These are phyloP conservation scores for Ascochyta viciae-villosae DNA, from an alignment of 2,329 filamentous ascomycete species.

Conservation along the genomic window DNA sequence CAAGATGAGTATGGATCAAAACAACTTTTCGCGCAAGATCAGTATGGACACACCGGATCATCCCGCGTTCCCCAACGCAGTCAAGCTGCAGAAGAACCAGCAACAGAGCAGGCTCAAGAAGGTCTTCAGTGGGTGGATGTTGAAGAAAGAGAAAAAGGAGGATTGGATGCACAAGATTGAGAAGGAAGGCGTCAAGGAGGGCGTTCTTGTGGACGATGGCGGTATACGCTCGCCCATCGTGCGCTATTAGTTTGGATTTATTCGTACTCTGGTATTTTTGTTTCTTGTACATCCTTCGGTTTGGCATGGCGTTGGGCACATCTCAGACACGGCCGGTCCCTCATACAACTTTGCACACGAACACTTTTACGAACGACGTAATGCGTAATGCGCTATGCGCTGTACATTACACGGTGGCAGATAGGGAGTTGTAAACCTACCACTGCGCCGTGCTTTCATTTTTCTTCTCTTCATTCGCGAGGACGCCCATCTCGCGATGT, in stretches of 20 bases:
- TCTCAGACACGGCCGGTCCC: slow-evolving; percentile 7
- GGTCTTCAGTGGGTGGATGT: slow-evolving; percentile 46
- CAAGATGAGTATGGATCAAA: slow-evolving; percentile 36
- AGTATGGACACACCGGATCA: slow-evolving; percentile 32
- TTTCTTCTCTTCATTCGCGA: neutral
- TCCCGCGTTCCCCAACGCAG: slow-evolving; percentile 20
- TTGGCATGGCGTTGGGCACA: slow-evolving; percentile 13
- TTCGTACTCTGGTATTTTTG: neutral
- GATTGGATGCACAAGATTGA: slow-evolving; percentile 54
- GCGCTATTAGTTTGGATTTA: slow-evolving; percentile 34
- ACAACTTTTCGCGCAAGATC: slow-evolving; percentile 45
- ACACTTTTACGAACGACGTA: slow-evolving; percentile 14
- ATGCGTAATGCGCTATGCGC: slow-evolving; percentile 29
- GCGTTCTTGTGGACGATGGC: slow-evolving; percentile 45
- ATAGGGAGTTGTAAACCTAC: neutral
- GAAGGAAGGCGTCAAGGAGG: slow-evolving; percentile 50
- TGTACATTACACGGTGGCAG: slow-evolving; percentile 1
- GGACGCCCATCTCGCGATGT: neutral
- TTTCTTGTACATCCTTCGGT: slow-evolving; percentile 3
- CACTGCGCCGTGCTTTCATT: neutral
- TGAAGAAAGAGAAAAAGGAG: slow-evolving; percentile 47
- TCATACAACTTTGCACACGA: neutral
- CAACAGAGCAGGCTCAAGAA: slow-evolving; percentile 45
- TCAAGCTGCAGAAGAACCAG: slow-evolving; percentile 34
- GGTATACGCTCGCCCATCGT: slow-evolving; percentile 41